Percentiles rank a stretch among this genome's conserved stretches.
Conservation (phyloP, 2,329 filamentous ascomycete species). For the Monascus ruber region DNA sequence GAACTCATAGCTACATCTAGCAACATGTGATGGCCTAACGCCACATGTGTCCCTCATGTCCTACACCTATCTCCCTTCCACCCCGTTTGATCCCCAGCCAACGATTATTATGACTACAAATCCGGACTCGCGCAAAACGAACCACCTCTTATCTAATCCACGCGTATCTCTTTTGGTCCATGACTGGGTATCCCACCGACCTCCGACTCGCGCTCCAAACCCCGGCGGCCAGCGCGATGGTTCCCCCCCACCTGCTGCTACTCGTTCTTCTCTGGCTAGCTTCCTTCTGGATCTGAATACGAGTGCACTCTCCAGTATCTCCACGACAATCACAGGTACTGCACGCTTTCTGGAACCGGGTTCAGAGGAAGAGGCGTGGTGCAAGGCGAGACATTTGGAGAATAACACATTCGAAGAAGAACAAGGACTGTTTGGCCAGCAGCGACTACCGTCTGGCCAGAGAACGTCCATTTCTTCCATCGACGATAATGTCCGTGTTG, state of each 20-base stretch:
- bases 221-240: conserved; percentile 46
- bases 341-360: conserved; percentile 62
- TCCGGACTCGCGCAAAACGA: conserved; percentile 56
- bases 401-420: conserved; percentile 77
- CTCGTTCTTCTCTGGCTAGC: conserved; percentile 64
- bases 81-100: conserved; percentile 56
- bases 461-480: conserved; percentile 51
- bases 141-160: conserved; percentile 73
- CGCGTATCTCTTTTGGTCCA: conserved; percentile 91
- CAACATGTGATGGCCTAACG: conserved; percentile 70
- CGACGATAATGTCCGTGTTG: conserved; percentile 68
- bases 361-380: conserved; percentile 75
- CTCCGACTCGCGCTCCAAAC: conserved; percentile 54
- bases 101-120: conserved; percentile 92
- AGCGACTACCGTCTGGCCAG: conserved; percentile 15
- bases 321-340: conserved; percentile 83
- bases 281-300: conserved; percentile 87
- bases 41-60: conserved; percentile 98
- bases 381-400: conserved; percentile 69
- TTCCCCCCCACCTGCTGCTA: conserved; percentile 50
- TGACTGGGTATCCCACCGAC: conserved; percentile 92
- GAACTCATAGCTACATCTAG: conserved; percentile 68
- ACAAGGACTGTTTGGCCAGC: conserved; percentile 31
- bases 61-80: conserved; percentile 87
- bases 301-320: conserved; percentile 75